These are phyloP conservation scores for Primulina tabacum DNA, from an alignment of 257 asterid genomes.

Conservation along the genomic window DNA sequence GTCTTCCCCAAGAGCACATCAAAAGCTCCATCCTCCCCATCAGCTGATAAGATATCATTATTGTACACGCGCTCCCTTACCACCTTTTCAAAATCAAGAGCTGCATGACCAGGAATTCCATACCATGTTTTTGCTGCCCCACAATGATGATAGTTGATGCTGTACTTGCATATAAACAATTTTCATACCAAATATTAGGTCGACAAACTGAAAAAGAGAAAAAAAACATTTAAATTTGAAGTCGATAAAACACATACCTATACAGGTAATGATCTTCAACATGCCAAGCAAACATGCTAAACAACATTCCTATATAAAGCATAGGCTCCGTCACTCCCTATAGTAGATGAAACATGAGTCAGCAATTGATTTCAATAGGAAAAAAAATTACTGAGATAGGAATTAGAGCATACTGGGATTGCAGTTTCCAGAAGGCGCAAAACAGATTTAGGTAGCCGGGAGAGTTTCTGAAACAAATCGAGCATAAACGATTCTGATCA, in stretches of 20 bases:
- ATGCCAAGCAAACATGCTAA: constrained; percentile 99
- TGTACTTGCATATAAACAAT: constrained; percentile 30
- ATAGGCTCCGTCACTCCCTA: constrained; percentile 99
- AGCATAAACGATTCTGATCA: constrained; percentile 19
- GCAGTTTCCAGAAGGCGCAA: constrained; percentile 86
- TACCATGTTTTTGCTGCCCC: constrained; percentile 99
- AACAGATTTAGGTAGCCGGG: constrained; percentile 78
- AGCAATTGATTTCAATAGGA: constrained; percentile 4
- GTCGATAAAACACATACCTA: constrained; percentile 43
- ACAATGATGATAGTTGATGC: constrained; percentile 94
- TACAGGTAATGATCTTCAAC: constrained; percentile 98
- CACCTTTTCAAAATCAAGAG: constrained; percentile 78
- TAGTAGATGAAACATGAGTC: constrained; percentile 27
- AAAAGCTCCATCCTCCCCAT: constrained; percentile 96
- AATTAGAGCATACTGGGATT: constrained; percentile 61
- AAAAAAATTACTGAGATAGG: constrained; percentile 2
- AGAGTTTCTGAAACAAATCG: constrained; percentile 64
- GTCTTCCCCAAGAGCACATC: constrained; percentile 94
- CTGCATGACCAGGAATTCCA: constrained; percentile 94
- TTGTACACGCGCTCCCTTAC: constrained; percentile 77
- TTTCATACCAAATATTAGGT: constrained; percentile 21
- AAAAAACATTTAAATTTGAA: neutral
- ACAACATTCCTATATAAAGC: constrained; percentile 97
- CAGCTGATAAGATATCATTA: constrained; percentile 65
- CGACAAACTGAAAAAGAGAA: constrained; percentile 9